Evolutionary conservation across 2,329 filamentous ascomycete genomes (phyloP), one percentile per base, ranked within the genome.

Genomic region (Fusarium neocosmosporiellum): DNA sequence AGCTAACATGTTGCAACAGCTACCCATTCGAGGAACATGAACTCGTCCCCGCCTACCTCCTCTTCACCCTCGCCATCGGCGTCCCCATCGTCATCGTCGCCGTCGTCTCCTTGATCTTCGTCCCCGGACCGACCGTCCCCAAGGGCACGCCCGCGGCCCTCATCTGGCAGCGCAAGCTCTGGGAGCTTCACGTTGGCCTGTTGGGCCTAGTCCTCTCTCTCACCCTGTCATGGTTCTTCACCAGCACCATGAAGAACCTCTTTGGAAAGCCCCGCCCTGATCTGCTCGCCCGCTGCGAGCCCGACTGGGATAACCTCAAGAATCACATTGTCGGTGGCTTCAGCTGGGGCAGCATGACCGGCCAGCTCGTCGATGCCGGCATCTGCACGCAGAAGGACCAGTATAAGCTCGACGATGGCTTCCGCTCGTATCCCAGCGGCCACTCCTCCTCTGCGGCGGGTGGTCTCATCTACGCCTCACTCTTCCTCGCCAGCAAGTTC

Each of bases 171-270:
- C 89, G 94, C 73, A 98, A 96, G 83, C 81, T 98, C 2, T 98
- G 96, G 95, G 95, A 98, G 81, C 91, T 94, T 80, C 94, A 98
- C 79, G 91, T 90, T 3, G 95, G 94, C 66, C 94, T 92, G 90
- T 90, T 98, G 77, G 95, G 95, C 0, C 87, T 98, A 4, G 93
- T 87, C 1, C 85, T 98, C 20, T 90, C 93, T 4, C 85, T 94
- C 11, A 90, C 91, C 3, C 86, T 89, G 3, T 88, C 93, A 6
- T 97, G 93, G 85, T 90, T 96, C 81, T 90, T 97, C 76, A 96
- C 95, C 1, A 91, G 94, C 76, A 93, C 92, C 59, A 90, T 97
- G 87, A 98, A 98, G 87, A 94, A 92, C 78, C 84, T 91, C 55
- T 91, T 90, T 69, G 90, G 90, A 72, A 89, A 91, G 73, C 90